Evolutionary conservation across 78 protist species (phyloP).

Genomic region (Polysphondylium violaceum): DNA sequence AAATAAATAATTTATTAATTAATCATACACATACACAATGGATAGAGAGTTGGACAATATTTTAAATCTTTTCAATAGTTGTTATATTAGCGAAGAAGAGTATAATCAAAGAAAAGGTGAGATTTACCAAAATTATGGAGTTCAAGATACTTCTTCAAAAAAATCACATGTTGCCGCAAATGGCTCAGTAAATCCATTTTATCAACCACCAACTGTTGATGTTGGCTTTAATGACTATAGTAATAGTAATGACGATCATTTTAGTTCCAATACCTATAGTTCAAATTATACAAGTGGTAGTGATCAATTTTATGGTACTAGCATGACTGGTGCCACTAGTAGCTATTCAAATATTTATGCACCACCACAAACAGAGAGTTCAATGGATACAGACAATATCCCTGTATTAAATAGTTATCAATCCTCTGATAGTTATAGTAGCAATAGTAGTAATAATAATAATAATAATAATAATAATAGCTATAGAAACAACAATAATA

Average conservation of each 20-base stretch:
- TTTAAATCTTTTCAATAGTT: slow-evolving; percentile 15
- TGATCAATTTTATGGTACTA: background rate
- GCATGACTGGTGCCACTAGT: background rate
- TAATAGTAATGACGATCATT: background rate
- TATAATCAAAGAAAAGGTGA: slow-evolving; percentile 17
- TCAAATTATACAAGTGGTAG: background rate
- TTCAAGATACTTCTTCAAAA: background rate
- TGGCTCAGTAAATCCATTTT: background rate
- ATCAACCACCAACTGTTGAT: background rate
- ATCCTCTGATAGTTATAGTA: background rate
- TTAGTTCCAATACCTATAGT: background rate
- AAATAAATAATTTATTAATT: background rate
- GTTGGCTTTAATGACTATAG: background rate
- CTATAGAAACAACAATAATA: background rate
- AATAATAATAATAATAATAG: background rate
- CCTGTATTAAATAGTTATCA: background rate
- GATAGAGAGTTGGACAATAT: slow-evolving; percentile 9
- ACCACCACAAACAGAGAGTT: background rate
- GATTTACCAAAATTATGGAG: background rate
- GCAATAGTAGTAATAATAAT: background rate
- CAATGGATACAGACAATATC: background rate
- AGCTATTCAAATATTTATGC: background rate
- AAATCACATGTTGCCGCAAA: background rate
- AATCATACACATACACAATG: slow-evolving; percentile 17
- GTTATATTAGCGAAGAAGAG: slow-evolving; percentile 18